Conservation (phyloP, 1,284 basidiomycete species). For the Fomitopsis betulina region DNA sequence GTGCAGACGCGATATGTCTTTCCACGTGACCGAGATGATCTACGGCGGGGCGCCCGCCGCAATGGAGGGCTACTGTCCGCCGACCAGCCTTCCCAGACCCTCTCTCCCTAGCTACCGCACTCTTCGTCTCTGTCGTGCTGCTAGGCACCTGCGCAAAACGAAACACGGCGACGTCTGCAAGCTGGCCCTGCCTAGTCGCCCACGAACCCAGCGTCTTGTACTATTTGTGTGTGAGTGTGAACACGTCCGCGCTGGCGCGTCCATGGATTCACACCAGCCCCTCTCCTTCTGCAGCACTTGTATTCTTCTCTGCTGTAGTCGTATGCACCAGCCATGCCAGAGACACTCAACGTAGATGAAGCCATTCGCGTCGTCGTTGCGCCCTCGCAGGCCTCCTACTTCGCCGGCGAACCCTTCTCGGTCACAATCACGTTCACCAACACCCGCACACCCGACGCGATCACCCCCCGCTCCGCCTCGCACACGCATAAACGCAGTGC, state of each 20-base stretch:
- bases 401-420: constrained; percentile 85
- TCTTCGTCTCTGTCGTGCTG: not conserved
- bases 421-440: constrained; percentile 89
- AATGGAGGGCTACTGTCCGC: not conserved
- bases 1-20: not conserved
- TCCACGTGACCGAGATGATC: constrained; percentile 1
- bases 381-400: constrained; percentile 86
- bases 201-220: not conserved
- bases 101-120: not conserved
- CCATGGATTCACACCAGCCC: not conserved
- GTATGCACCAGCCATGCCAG: constrained; percentile 1
- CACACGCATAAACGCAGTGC: constrained; percentile 57
- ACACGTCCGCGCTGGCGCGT: not conserved
- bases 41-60: not conserved
- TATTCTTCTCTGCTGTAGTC: not conserved
- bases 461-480: constrained; percentile 22
- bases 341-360: constrained; percentile 16
- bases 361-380: constrained; percentile 62
- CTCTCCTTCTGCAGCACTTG: not conserved
- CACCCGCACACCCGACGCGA: constrained; percentile 43
- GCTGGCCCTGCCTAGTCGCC: not conserved
- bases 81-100: not conserved
- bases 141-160: too few species aligned
- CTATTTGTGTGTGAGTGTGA: not conserved
- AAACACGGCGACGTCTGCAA: not conserved